These are phyloP conservation scores for Hyaloraphidium curvatum DNA, from an alignment of 192 early-diverging fungal species.

Conservation along the genomic window DNA sequence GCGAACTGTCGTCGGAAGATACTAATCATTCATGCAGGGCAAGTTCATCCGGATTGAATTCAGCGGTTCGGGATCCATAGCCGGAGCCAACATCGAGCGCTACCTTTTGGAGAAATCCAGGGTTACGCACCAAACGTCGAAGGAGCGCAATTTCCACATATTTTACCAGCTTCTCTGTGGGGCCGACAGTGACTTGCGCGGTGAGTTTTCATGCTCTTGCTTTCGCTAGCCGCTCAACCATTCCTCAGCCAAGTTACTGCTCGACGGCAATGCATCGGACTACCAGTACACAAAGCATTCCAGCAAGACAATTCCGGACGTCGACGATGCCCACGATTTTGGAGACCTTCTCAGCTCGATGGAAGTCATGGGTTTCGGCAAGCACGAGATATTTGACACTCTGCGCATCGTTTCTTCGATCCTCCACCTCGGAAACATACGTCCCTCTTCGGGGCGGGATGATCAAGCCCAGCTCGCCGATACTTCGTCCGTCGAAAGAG, in stretches of 20 bases:
- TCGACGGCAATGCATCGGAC: conserved; percentile 53
- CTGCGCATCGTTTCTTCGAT: conserved; percentile 72
- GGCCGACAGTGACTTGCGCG: conserved; percentile 44
- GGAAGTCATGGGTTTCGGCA: conserved; percentile 56
- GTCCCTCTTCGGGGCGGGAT: conserved; percentile 49
- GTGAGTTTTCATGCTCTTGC: conserved; percentile 13
- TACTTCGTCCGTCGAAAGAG: conserved; percentile 51
- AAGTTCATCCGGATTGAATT: conserved; percentile 99
- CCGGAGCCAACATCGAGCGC: conserved; percentile 90
- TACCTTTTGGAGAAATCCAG: conserved; percentile 96
- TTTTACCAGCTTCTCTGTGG: conserved; percentile 97
- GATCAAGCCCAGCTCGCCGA: conserved; percentile 74
- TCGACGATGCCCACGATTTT: conserved; percentile 76
- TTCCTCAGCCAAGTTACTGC: conserved; percentile 37
- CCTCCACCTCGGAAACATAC: conserved; percentile 86
- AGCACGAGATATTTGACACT: conserved; percentile 58
- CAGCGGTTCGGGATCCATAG: conserved; percentile 63
- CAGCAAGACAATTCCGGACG: conserved; percentile 75
- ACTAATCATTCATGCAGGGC: conserved; percentile 23
- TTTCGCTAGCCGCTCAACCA: conserved; percentile 3
- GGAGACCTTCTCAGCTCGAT: conserved; percentile 55
- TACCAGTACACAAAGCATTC: conserved; percentile 71
- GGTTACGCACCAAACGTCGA: conserved; percentile 74
- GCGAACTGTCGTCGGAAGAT: neutral
- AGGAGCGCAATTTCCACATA: conserved; percentile 92